Evolutionary conservation across 257 asterid genomes (phyloP).

Genomic region (Przewalskia tangutica): DNA sequence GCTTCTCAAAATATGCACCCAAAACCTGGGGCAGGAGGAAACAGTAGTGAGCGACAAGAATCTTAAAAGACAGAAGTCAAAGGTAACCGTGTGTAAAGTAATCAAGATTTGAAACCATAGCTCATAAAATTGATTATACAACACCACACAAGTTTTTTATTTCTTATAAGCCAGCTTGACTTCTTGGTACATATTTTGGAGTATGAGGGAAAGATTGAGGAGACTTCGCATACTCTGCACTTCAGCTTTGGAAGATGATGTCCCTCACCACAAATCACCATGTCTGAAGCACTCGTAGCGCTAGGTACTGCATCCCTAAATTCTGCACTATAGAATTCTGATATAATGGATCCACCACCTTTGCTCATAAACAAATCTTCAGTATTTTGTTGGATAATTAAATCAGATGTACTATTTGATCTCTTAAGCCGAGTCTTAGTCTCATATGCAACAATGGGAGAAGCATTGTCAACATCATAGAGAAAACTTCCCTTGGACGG

Average conservation of each 20-base stretch:
- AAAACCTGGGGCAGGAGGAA: constrained; percentile 44
- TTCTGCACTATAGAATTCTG: constrained; percentile 69
- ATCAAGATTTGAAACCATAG: neutral
- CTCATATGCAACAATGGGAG: constrained; percentile 32
- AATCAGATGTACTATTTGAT: constrained; percentile 88
- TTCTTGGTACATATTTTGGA: neutral
- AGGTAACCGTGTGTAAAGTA: neutral
- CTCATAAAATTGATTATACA: neutral
- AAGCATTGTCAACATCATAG: constrained; percentile 28
- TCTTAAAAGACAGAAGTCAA: neutral
- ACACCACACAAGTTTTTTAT: neutral
- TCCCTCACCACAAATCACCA: constrained; percentile 48
- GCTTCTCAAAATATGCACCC: constrained; percentile 94
- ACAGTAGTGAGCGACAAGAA: neutral
- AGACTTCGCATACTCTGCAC: constrained; percentile 61
- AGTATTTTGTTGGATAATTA: constrained; percentile 33
- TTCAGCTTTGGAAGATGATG: constrained; percentile 57
- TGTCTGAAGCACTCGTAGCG: constrained; percentile 52
- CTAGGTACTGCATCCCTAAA: constrained; percentile 27
- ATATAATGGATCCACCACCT: constrained; percentile 47
- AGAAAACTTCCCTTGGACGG: constrained; percentile 24
- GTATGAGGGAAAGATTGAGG: constrained; percentile 9
- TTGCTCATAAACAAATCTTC: constrained; percentile 33
- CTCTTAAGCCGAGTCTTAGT: constrained; percentile 53
- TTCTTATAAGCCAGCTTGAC: neutral